Base-by-base conservation (phyloP, 352 stramenopile genomes). In the Phytophthora citricola region DNA sequence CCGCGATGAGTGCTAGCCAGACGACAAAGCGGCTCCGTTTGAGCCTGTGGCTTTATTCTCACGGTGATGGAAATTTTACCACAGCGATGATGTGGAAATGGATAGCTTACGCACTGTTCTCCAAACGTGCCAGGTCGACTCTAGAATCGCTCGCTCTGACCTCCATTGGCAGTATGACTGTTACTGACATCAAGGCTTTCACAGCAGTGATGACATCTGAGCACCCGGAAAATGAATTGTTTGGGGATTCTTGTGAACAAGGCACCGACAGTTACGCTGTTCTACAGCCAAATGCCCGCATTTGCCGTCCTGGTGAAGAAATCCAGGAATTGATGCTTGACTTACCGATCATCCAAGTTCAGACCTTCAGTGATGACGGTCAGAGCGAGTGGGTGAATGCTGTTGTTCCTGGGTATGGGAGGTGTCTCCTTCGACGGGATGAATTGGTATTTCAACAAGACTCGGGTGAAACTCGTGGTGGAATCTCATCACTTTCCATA, bases 81-180 rank as follows among this genome's bases (percentile, higher is more conserved):
- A 36, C 31, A 3, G 14, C 6, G 9, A 43, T 9, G 9, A 51
- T 4, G 12, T 69, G 52, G 52, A 63, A 58, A 31, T 63, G 61
- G 47, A 14, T 69, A 22, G 61, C 61, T 1, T 69, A 69, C 31
- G 36, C 34, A 4, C 10, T 58, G 7, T 69, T 63, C 31, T 69
- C 52, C 0, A 58, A 69, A 20, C 34, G 34, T 17, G 7, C n/a
- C 1, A 38, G 15, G 15, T 58, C 45, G 0, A 5, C 17, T n/a
- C 4, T 69, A 2, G 36, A 63, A 14, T 52, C 36, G 1, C 8
- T 63, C 0, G 20, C 29, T 10, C 9, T 65, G 10, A 36, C 4
- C 14, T 27, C 36, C 2, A 46, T 58, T 15, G 7, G 31, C 2
- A 44, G 34, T 7, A 58, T 65, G 26, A 32, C 2, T 24, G 2